Percentiles rank a stretch among this genome's conserved stretches.
These are phyloP conservation scores for Calamus simplicifolius DNA, from an alignment of 176 grass and related monocot genomes.

Conservation along the genomic window DNA sequence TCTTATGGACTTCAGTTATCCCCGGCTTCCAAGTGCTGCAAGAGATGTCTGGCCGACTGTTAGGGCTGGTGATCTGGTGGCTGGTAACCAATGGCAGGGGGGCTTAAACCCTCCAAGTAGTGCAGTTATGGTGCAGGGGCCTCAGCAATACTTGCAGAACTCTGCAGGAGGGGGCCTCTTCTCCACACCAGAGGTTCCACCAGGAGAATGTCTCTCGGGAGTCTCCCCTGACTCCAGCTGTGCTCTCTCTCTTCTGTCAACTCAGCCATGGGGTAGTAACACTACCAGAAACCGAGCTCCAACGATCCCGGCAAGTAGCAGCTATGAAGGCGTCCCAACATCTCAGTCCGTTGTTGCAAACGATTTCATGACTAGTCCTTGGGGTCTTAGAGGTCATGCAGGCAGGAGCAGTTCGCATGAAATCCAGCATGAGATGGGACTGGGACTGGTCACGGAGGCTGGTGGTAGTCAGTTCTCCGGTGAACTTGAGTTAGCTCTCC, in stretches of 20 bases:
- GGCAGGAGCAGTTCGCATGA: constrained; percentile 9
- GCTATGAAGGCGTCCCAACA: constrained; percentile 4
- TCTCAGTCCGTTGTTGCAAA: neutral
- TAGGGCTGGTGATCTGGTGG: constrained; percentile 5
- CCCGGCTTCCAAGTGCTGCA: neutral
- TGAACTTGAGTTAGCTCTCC: constrained; percentile 33
- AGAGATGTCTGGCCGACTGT: constrained; percentile 29
- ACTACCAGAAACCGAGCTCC: constrained; percentile 5
- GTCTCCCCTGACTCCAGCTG: constrained; percentile 25
- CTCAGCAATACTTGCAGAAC: constrained; percentile 11
- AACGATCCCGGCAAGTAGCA: neutral
- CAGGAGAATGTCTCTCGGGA: constrained; percentile 21
- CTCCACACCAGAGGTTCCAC: constrained; percentile 11
- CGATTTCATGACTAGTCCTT: constrained; percentile 10
- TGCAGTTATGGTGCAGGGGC: constrained; percentile 3
- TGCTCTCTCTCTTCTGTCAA: constrained; percentile 64
- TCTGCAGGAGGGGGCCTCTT: constrained; percentile 8
- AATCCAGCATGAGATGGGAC: constrained; percentile 1
- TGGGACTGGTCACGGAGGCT: too few relatives aligned
- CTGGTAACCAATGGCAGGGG: neutral
- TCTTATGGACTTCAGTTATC: constrained; percentile 32
- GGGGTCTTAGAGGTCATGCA: constrained; percentile 19
- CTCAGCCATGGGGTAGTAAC: constrained; percentile 20
- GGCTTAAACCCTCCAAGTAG: neutral
- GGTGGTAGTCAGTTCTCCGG: neutral